Evolutionary conservation across 352 stramenopile species (phyloP).

Genomic region (Pythium volutum): DNA sequence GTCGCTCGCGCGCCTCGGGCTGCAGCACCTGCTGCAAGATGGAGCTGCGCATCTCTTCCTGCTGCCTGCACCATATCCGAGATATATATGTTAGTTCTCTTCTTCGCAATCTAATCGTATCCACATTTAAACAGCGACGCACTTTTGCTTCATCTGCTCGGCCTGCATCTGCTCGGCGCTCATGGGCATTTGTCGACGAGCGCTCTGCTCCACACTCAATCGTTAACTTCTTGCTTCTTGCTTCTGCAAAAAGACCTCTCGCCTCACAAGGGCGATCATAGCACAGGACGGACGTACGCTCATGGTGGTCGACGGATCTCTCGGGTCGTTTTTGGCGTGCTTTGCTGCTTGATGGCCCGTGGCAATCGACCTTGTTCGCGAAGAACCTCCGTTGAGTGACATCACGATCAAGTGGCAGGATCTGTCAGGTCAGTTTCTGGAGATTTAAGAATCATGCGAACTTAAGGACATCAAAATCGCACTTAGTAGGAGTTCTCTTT

Average conservation of each 20-base stretch:
- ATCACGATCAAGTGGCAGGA: neutral
- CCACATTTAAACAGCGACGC: neutral
- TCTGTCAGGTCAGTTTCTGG: neutral
- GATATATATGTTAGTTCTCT: neutral
- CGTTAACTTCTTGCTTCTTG: neutral
- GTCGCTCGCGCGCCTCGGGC: constrained; percentile 70
- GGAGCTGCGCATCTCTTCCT: constrained; percentile 80
- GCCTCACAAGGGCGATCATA: neutral
- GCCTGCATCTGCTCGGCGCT: constrained; percentile 83
- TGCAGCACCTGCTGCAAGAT: constrained; percentile 77
- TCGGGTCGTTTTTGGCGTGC: neutral
- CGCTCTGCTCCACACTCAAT: constrained; percentile 5
- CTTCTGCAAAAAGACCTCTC: too few relatives aligned
- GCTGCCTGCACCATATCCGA: constrained; percentile 38
- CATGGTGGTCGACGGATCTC: constrained; percentile 14
- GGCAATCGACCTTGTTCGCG: neutral
- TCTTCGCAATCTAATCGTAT: neutral
- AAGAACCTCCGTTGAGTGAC: neutral
- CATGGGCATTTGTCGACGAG: constrained; percentile 36
- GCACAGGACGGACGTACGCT: constrained; percentile 25
- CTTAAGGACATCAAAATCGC: neutral
- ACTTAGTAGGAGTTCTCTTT: neutral
- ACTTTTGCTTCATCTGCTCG: constrained; percentile 86
- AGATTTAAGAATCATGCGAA: neutral
- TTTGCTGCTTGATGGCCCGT: neutral